phyloP scores from a whole-genome alignment of 768 basidiomycete species.

The Rhodotorula paludigena region DNA sequence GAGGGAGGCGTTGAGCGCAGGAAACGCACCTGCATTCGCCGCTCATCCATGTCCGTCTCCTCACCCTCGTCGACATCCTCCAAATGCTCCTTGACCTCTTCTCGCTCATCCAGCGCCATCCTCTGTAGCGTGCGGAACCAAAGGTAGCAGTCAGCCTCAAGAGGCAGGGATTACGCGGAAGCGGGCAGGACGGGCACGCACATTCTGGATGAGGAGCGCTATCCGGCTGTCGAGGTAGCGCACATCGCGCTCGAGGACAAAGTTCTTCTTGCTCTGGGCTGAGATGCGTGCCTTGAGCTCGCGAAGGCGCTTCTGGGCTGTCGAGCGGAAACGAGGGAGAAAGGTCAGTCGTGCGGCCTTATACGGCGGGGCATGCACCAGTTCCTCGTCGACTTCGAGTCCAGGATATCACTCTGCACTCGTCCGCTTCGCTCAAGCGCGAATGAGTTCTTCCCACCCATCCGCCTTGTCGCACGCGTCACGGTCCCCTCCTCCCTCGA shows the following conservation, averaged over 20 bases:
- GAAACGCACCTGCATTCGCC: conserved; percentile 57
- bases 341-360: background rate
- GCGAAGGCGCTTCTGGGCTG: conserved; percentile 92
- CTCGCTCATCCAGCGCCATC: conserved; percentile 40
- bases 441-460: too few species aligned
- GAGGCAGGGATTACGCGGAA: too few species aligned
- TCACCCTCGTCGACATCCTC: conserved; percentile 93
- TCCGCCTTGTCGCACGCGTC: background rate
- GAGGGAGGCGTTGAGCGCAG: background rate
- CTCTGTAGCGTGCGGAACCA: conserved; percentile 13
- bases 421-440: too few species aligned
- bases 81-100: conserved; percentile 56
- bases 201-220: conserved; percentile 93
- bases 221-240: conserved; percentile 96
- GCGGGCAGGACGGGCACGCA: conserved; percentile 59
- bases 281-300: conserved; percentile 97
- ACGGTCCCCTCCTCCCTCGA: background rate
- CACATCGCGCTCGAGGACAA: conserved; percentile 96
- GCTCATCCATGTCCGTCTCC: conserved; percentile 89
- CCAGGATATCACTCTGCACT: too few species aligned
- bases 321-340: background rate
- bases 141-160: background rate
- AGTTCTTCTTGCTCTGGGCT: conserved; percentile 99
- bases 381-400: too few species aligned
- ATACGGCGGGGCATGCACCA: too few species aligned